Evolutionary conservation across 2,329 filamentous ascomycete species (phyloP).

Genomic region (Ophiosphaerella herpotricha): DNA sequence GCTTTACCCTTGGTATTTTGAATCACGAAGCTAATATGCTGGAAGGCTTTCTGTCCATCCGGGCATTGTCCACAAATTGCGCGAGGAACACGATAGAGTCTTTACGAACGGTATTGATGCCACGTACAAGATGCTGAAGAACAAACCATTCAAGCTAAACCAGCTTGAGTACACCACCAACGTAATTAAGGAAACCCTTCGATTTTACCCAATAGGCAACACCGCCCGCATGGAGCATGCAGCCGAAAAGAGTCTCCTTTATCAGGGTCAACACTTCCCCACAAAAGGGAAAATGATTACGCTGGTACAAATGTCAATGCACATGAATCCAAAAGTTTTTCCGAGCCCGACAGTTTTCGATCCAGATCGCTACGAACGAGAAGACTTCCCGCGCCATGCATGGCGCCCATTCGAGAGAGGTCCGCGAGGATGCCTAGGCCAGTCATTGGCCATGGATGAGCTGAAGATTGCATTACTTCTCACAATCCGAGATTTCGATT

Average conservation of each 20-base stretch:
- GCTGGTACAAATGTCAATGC: slow-evolving; percentile 46
- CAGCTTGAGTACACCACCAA: slow-evolving; percentile 58
- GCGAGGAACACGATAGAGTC: slow-evolving; percentile 58
- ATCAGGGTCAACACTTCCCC: slow-evolving; percentile 50
- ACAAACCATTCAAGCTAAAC: slow-evolving; percentile 55
- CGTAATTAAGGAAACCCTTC: slow-evolving; percentile 59
- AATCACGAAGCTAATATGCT: background rate
- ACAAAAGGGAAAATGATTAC: slow-evolving; percentile 53
- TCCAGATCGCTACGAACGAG: slow-evolving; percentile 46
- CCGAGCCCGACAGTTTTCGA: slow-evolving; percentile 33
- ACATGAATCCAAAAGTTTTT: slow-evolving; percentile 32
- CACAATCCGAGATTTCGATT: slow-evolving; percentile 56
- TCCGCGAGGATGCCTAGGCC: slow-evolving; percentile 61
- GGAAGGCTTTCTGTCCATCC: slow-evolving; percentile 31
- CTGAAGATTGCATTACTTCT: slow-evolving; percentile 57
- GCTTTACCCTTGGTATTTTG: background rate
- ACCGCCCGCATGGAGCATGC: slow-evolving; percentile 48
- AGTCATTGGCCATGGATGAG: slow-evolving; percentile 61
- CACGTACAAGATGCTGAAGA: slow-evolving; percentile 47
- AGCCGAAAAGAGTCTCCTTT: slow-evolving; percentile 37
- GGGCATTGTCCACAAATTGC: slow-evolving; percentile 35
- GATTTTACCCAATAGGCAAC: slow-evolving; percentile 57
- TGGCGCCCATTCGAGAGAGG: slow-evolving; percentile 63
- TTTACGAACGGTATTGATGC: slow-evolving; percentile 51
- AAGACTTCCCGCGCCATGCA: slow-evolving; percentile 51